Evolutionary conservation across 306 rosid genomes (phyloP), one percentile per base, ranked within the genome.

Genomic region (Cercis canadensis): DNA sequence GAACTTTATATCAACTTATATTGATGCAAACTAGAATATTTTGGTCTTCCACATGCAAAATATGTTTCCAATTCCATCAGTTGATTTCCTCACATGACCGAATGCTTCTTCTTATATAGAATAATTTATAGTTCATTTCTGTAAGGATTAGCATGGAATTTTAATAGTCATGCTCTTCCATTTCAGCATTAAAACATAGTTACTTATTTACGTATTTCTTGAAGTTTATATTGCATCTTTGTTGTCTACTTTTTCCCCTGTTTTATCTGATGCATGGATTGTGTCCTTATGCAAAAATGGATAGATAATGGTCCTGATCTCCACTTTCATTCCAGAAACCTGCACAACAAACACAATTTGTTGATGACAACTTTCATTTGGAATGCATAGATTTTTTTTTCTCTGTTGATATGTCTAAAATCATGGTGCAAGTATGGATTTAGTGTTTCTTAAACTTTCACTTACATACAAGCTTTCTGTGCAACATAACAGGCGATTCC

Each of bases 401-500:
- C 56, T 59, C 66, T 50, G 16, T 71, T 32, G 46, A 50, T 40
- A 49, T 72, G 45, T 46, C 55, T 14, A 34, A 58, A 56, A 52
- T 54, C 51, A 29, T 60, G 21, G 45, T 9, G 51, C 36, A 8
- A 39, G 50, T 61, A 18, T 31, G 49, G 43, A 31, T 56, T 45
- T 73, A 37, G 52, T 51, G 31, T 74, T 60, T 69, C 65, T 5
- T 47, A 40, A 67, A 0, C 5, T 57, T 33, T 32, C 41, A 46
- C 73, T 34, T 63, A 13, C 56, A 62, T 69, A 45, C 18, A 62
- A 41, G 71, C 65, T 55, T 73, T 31, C 15, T 3, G 52, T 67
- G 66, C 70, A 51, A 41, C 62, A 34, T 63, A 29, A 75, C 88
- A 94, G 99, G 80, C 41, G 15, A 81, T 94, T 75, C 97, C 96